Base-by-base conservation (phyloP, 2,329 filamentous ascomycete genomes). In the Paecilomyces sp. region DNA sequence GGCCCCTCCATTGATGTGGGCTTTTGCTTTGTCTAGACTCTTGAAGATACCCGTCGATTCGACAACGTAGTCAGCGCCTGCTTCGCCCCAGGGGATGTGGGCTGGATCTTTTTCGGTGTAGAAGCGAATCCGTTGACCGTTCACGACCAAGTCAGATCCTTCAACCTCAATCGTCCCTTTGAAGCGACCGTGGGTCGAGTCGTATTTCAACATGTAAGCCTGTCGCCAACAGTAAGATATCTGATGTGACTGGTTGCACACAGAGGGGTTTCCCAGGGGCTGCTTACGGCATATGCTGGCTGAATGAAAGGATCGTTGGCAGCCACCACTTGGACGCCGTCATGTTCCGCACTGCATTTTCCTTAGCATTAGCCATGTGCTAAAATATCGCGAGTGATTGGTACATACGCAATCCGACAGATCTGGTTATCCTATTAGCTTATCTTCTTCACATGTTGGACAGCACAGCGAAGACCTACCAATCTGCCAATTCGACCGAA, bases 41-140 rank as follows among this genome's bases (percentile, higher is more conserved):
- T 93, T 97, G 90, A 97, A 97, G 77, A 97, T 92, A 88, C 92
- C 92, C 65, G 92, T 97, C 70, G 92, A 95, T 88, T 97, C 92
- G 77, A 97, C 90, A 72, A 97, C 85, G 87, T 97, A 97, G 76
- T 90, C 85, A 74, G 91, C 93, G 74, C 89, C 90, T 66, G 90
- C 88, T 76, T 93, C 86, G 70, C 79, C 82, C 93, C 93, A 97
- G 79, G 91, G 91, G 79, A 97, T 97, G 82, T 81, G 80, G 75
- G 89, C 81, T 74, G 93, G 93, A 84, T 97, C 91, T 73, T 86
- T 86, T 89, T 96, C 90, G 68, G 85, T 85, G 89, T 93, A 95
- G 89, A 97, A 96, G 81, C 87, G 88, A 84, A 97, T 84, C 74
- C 83, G 89, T 88, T 96, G 95, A 87, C 91, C 92, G 79, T 94